Evolutionary conservation across 2,329 filamentous ascomycete species (phyloP), one percentile per base, ranked within the genome.

Genomic region (Colletotrichum shisoi): DNA sequence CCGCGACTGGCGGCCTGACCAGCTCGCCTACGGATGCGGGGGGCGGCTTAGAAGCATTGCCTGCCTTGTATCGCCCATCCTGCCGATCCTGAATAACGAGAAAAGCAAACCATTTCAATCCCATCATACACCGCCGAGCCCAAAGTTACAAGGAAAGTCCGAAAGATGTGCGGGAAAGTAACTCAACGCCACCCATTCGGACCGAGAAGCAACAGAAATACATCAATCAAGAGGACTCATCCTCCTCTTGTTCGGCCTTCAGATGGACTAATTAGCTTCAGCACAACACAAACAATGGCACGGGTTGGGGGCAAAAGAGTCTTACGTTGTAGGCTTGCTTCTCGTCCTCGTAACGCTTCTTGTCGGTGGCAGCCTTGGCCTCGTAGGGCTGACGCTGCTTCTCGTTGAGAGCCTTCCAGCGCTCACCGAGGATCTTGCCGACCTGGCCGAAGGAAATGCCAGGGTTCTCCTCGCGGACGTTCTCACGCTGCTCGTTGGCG

Each of bases 261-360:
- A 68, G 54, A 73, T 75, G 64, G 65, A 65, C 39, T 68, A 57
- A 71, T 77, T 75, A 79, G 77, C 70, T 61, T 70, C 51, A 64
- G 67, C 40, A 62, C 42, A 8, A 59, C 7, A 61, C 62, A 54
- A 39, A 45, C n/a, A 34, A 52, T 31, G n/a, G 8, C 6, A 40
- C 13, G 53, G n/a, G 2, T 34, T 2, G 31, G 21, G 27, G 27
- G 42, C 12, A 27, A 39, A 49, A 13, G 53, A 15, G 4, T 82
- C 90, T 84, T 85, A 96, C 93, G 76, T 93, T 89, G 86, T 96
- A 99, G 72, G 88, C 91, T 73, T 91, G 90, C 88, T 99, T 99
- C 88, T 98, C 93, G 74, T 97, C 92, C 81, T 98, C 94, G 79
- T 98, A 99, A 70, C 95, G 91, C 90, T 98, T 97, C 92, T 98